phyloP scores from a whole-genome alignment of 148 eudicot genomes.

The Rhododendron simsii region DNA sequence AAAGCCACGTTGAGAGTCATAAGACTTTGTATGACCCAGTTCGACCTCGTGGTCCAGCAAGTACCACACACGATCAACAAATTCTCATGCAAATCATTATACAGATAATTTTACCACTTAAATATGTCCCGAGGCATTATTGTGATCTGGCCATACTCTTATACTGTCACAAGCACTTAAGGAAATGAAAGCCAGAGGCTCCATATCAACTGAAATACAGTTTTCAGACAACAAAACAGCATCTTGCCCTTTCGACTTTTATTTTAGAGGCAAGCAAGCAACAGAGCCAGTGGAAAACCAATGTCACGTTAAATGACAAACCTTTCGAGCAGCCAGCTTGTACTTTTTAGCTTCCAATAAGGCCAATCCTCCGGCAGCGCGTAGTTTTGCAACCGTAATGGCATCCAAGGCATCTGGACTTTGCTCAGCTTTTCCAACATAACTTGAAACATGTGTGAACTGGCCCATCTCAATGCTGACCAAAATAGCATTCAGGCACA shows the following conservation, averaged over 20 bases:
- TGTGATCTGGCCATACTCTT: neutral
- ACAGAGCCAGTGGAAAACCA: neutral
- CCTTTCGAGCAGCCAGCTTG: slow-evolving; percentile 96
- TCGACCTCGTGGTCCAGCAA: neutral
- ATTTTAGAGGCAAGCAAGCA: neutral
- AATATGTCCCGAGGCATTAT: neutral
- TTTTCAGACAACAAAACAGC: neutral
- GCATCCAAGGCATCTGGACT: slow-evolving; percentile 61
- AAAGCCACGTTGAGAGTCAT: neutral
- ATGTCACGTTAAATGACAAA: slow-evolving; percentile 20
- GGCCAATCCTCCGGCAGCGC: slow-evolving; percentile 87
- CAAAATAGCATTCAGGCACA: slow-evolving; percentile 90
- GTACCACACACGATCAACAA: neutral
- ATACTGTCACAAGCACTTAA: neutral
- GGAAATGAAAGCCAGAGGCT: slow-evolving; percentile 1
- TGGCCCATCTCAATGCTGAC: slow-evolving; percentile 97
- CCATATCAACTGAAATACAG: neutral
- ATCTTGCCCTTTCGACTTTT: neutral
- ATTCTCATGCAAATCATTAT: neutral
- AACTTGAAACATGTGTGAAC: slow-evolving; percentile 86
- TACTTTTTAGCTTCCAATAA: slow-evolving; percentile 71
- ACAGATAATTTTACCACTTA: neutral
- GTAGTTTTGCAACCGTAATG: slow-evolving; percentile 59
- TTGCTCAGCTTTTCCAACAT: slow-evolving; percentile 88
- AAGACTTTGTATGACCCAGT: neutral